Base-by-base conservation (phyloP, 2,329 filamentous ascomycete genomes). In the Penicillium glabrum region DNA sequence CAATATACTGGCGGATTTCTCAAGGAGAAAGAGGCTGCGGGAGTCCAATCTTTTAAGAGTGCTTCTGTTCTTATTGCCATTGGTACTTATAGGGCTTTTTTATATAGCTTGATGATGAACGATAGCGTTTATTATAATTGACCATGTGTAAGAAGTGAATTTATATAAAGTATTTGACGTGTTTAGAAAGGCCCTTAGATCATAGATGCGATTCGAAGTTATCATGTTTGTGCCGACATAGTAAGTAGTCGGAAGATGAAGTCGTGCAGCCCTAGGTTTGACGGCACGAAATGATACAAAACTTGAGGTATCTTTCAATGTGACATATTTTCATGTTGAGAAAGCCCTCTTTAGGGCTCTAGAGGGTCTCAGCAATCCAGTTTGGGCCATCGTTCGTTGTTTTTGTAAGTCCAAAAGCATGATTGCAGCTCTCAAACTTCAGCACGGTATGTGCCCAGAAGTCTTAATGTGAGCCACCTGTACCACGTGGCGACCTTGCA, bases 401-500 rank as follows among this genome's bases (percentile, higher is more conserved):
- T 19, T 39, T 39, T 13, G 19, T 21, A 23, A 21, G 1, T 14
- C 3, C 19, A 13, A 23, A 10, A 6, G 6, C 0, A 41, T 41
- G 1, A 14, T 5, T 23, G 19, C 5, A 41, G 19, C 19, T 21
- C 14, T 41, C 19, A 21, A 19, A 11, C 19, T 6, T 11, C 39
- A 23, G 11, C n/a, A 23, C 39, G 19, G 19, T 13, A 23, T 13
- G 11, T 29, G 27, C 27, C 27, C 27, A 10, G 27, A 9, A 23
- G 39, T 23, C 19, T 23, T 14, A 41, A 6, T 41, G 39, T 35
- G 46, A 45, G 7, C 53, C 53, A n/a, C 46, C 46, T 3, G 53
- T 55, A 19, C 46, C 47, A 35, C 53, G 39, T 46, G 53, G 53
- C 16, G 46, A 24, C 26, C 53, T 55, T 16, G 46, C 53, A 29